These are phyloP conservation scores for Eucalyptus polybractea DNA, from an alignment of 345 rosid species.

Conservation along the genomic window DNA sequence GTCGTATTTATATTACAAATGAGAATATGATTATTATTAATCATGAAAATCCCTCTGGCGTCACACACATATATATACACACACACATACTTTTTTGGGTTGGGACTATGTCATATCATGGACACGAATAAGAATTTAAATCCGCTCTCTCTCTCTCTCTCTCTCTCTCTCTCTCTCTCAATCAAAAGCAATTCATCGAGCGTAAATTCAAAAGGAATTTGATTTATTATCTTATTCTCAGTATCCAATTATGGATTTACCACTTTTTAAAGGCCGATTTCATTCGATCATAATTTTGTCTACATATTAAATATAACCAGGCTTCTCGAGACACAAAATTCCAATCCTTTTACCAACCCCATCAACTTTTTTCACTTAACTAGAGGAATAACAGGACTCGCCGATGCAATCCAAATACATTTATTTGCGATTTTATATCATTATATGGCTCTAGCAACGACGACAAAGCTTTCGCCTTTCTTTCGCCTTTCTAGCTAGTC, in stretches of 20 bases:
- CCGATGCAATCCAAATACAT: fast-evolving
- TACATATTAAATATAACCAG: background rate
- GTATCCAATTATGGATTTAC: background rate
- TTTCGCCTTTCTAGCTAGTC: background rate
- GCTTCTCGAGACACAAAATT: background rate
- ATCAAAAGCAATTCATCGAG: background rate
- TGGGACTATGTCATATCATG: background rate
- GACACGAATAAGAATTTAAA: background rate
- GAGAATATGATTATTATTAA: background rate
- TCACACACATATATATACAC: fast-evolving
- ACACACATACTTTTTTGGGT: background rate
- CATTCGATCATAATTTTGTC: background rate
- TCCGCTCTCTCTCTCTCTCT: background rate
- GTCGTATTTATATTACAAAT: background rate
- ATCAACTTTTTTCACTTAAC: background rate
- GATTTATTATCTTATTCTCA: background rate
- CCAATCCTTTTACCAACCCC: background rate
- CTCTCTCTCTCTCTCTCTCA: background rate
- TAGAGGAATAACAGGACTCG: background rate
- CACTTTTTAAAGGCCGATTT: background rate
- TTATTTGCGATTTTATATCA: fast-evolving
- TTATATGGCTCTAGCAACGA: background rate
- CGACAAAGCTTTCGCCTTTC: fast-evolving
- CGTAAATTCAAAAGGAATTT: background rate
- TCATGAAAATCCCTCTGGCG: background rate